A percentile compares a stretch with the other conserved stretches of the same genome.
Conservation (phyloP, 345 rosid genomes). For the Dipteronia dyeriana region DNA sequence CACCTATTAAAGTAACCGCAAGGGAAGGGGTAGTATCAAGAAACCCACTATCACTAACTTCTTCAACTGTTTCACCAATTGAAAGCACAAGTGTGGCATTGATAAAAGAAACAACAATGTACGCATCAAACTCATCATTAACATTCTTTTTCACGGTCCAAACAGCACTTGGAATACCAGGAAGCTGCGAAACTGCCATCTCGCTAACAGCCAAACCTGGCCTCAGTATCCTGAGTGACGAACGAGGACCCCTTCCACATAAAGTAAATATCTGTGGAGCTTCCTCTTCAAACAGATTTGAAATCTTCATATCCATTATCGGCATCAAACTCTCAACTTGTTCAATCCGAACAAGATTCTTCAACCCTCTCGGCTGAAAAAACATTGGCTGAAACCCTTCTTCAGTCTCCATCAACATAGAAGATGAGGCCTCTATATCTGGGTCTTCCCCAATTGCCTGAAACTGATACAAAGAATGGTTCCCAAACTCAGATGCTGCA, state of each 20-base stretch:
- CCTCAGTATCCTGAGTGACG: slow-evolving; percentile 84
- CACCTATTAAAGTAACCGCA: slow-evolving; percentile 91
- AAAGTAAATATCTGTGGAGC: slow-evolving; percentile 90
- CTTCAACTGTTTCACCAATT: slow-evolving; percentile 97
- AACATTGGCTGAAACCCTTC: slow-evolving; percentile 96
- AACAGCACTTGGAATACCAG: slow-evolving; percentile 98
- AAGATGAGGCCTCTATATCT: slow-evolving; percentile 90
- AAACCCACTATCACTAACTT: slow-evolving; percentile 96
- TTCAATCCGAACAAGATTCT: slow-evolving; percentile 94
- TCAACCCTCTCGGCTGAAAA: slow-evolving; percentile 89
- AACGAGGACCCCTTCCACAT: slow-evolving; percentile 97
- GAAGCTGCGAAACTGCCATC: slow-evolving; percentile 99
- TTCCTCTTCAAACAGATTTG: slow-evolving; percentile 94
- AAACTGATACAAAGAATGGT: slow-evolving; percentile 94
- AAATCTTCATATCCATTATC: slow-evolving; percentile 91
- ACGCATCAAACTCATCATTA: slow-evolving; percentile 94
- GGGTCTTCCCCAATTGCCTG: slow-evolving; percentile 89
- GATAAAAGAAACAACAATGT: slow-evolving; percentile 92
- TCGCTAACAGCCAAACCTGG: slow-evolving; percentile 96
- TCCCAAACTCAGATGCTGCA: slow-evolving; percentile 95
- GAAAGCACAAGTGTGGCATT: slow-evolving; percentile 98
- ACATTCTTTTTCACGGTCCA: slow-evolving; percentile 97
- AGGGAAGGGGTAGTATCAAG: slow-evolving; percentile 96
- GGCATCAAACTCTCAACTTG: slow-evolving; percentile 98
- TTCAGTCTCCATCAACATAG: slow-evolving; percentile 90